Conservation (phyloP, 345 rosid species). For the Boechera divaricarpa region DNA sequence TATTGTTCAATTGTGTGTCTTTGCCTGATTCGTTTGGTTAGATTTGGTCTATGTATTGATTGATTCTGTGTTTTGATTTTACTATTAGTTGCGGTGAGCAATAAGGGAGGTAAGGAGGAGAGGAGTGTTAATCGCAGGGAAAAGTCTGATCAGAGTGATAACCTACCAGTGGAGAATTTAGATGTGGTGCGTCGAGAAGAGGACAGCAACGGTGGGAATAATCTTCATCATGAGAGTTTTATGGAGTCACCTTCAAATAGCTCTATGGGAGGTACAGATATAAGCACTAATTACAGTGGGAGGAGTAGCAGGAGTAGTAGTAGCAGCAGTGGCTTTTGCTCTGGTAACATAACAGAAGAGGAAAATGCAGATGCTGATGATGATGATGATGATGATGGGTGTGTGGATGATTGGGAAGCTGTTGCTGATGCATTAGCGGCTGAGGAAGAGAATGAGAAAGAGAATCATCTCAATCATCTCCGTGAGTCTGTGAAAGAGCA, state of each 20-base stretch:
- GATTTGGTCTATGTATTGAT: slow-evolving; percentile 9
- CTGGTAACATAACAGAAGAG: slow-evolving; percentile 70
- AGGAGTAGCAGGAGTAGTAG: slow-evolving; percentile 62
- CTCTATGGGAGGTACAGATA: slow-evolving; percentile 52
- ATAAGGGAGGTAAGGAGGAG: slow-evolving; percentile 61
- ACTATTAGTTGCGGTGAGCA: slow-evolving; percentile 57
- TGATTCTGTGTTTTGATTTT: slow-evolving; percentile 20
- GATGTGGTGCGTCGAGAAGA: slow-evolving; percentile 49
- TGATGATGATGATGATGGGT: slow-evolving; percentile 68
- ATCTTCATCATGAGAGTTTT: slow-evolving; percentile 56
- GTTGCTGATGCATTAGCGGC: slow-evolving; percentile 94
- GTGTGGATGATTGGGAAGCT: slow-evolving; percentile 98
- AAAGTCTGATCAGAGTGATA: slow-evolving; percentile 43
- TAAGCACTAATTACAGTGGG: slow-evolving; percentile 59
- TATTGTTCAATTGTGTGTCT: background rate
- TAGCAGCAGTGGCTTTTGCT: slow-evolving; percentile 53
- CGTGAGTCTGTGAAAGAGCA: slow-evolving; percentile 39
- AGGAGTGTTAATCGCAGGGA: slow-evolving; percentile 31
- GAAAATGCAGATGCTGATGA: slow-evolving; percentile 50
- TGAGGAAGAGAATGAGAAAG: slow-evolving; percentile 50
- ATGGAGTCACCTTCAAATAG: slow-evolving; percentile 65
- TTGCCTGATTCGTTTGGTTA: background rate
- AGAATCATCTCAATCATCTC: slow-evolving; percentile 12
- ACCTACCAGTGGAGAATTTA: slow-evolving; percentile 47
- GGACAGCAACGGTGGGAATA: slow-evolving; percentile 46